Evolutionary conservation across 768 basidiomycete species (phyloP).

Genomic region (Suillus bovinus): DNA sequence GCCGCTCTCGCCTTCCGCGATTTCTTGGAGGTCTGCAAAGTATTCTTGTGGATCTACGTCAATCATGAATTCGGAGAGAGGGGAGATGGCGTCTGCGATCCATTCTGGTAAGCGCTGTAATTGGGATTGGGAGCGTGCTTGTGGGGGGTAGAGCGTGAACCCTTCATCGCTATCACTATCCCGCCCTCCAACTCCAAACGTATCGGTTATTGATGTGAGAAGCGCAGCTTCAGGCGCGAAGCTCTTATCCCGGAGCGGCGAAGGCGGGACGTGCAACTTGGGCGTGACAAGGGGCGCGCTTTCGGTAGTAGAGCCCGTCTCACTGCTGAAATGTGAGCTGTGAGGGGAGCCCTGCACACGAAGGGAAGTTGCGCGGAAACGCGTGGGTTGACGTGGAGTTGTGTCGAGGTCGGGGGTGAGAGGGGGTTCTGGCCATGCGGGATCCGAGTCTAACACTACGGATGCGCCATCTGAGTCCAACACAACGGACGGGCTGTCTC

Average conservation of each 20-base stretch:
- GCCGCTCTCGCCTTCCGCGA: conserved; percentile 84
- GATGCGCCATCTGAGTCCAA: background rate
- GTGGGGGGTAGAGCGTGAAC: conserved; percentile 24
- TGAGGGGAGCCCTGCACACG: conserved; percentile 44
- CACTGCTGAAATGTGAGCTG: conserved; percentile 47
- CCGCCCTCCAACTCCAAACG: conserved; percentile 44
- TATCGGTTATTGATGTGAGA: conserved; percentile 35
- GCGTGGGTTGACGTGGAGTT: conserved; percentile 26
- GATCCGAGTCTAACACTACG: background rate
- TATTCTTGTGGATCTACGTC: conserved; percentile 62
- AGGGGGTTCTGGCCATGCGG: conserved; percentile 25
- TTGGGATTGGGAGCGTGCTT: conserved; percentile 36
- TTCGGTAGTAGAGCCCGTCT: conserved; percentile 34
- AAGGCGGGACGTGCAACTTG: conserved; percentile 24
- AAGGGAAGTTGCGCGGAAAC: conserved; percentile 31
- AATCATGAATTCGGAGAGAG: conserved; percentile 63
- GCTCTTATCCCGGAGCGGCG: conserved; percentile 12
- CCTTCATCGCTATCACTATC: conserved; percentile 10
- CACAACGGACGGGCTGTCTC: background rate
- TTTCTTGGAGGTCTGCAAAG: conserved; percentile 71
- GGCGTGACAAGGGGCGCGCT: conserved; percentile 22
- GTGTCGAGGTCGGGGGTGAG: conserved; percentile 24
- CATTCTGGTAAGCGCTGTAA: conserved; percentile 59
- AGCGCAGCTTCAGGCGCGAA: conserved; percentile 28
- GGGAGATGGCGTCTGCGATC: conserved; percentile 59